Percentiles rank a stretch among this genome's conserved stretches.
Conservation (phyloP, 371 early-diverging fungal species). For the Mortierella sp. region DNA sequence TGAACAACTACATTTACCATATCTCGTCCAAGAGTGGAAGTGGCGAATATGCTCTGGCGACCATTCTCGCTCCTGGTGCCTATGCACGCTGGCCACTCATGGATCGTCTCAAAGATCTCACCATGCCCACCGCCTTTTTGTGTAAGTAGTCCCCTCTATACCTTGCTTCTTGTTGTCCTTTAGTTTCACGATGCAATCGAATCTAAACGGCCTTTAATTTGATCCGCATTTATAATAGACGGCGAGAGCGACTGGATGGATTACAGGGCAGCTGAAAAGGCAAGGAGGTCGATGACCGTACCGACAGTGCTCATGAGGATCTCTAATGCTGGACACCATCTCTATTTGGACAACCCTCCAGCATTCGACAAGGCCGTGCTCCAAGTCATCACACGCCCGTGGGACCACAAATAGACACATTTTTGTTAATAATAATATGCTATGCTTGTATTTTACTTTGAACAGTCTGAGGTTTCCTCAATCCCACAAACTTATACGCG, state of each 20-base stretch:
- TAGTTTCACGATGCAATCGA: background rate
- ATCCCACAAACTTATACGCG: too few relatives aligned
- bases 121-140: slow-evolving; percentile 86
- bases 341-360: slow-evolving; percentile 89
- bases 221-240: slow-evolving; percentile 23
- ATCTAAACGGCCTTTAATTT: background rate
- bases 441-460: too few relatives aligned
- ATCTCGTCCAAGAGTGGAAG: slow-evolving; percentile 83
- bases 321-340: slow-evolving; percentile 84
- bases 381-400: slow-evolving; percentile 38
- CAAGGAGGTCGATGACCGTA: slow-evolving; percentile 67
- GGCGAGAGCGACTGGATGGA: slow-evolving; percentile 93
- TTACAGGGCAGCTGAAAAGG: slow-evolving; percentile 77
- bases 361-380: slow-evolving; percentile 75
- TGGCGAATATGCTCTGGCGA: slow-evolving; percentile 85
- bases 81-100: slow-evolving; percentile 87
- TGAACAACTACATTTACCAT: slow-evolving; percentile 74
- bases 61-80: slow-evolving; percentile 84
- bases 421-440: too few relatives aligned
- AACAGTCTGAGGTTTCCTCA: too few relatives aligned
- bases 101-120: slow-evolving; percentile 71
- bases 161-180: background rate
- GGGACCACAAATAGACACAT: slow-evolving; percentile 21
- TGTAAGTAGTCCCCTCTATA: slow-evolving; percentile 58
- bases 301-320: slow-evolving; percentile 66